Percentiles rank a stretch among this genome's conserved stretches.
Evolutionary conservation across 495 filamentous ascomycete genomes (phyloP).

Genomic region (Hyaloscypha hepaticicola): DNA sequence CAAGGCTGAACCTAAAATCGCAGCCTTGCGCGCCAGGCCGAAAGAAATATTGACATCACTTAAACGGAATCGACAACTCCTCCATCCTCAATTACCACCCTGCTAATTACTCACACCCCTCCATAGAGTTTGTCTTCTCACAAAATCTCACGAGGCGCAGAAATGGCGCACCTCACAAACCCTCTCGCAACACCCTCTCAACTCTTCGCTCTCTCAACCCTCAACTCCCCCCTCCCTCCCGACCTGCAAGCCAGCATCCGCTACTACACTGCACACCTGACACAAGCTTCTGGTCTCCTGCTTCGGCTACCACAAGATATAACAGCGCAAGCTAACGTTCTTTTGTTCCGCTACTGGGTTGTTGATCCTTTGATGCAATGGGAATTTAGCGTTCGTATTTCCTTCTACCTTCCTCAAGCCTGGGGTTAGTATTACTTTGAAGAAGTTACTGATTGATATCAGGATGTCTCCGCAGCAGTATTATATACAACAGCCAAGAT

Average conservation of each 20-base stretch:
- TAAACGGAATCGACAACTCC: no score
- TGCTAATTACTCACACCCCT: no score
- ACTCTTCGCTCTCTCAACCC: conserved; percentile 51
- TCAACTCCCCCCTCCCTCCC: conserved; percentile 62
- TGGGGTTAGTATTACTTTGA: conserved; percentile 13
- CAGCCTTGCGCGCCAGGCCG: conserved; percentile 25
- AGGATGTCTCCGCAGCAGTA: conserved; percentile 80
- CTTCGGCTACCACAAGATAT: conserved; percentile 85
- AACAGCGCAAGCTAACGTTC: conserved; percentile 84
- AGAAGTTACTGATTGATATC: not conserved
- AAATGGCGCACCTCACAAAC: conserved; percentile 68
- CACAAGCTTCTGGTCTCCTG: conserved; percentile 84
- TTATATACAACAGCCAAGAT: conserved; percentile 85
- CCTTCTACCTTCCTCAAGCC: not conserved
- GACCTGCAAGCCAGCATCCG: conserved; percentile 74
- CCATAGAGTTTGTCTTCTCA: not conserved
- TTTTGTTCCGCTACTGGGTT: conserved; percentile 85
- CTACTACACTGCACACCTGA: conserved; percentile 70
- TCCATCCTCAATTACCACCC: no score
- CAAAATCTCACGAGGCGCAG: not conserved
- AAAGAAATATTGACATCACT: not conserved
- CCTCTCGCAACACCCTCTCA: conserved; percentile 83
- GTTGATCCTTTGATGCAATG: conserved; percentile 36
- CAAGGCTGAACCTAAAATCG: conserved; percentile 7
- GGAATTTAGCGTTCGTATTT: conserved; percentile 46